phyloP scores from a whole-genome alignment of 75 land plant genomes.

The Adiantum capillusveneris region DNA sequence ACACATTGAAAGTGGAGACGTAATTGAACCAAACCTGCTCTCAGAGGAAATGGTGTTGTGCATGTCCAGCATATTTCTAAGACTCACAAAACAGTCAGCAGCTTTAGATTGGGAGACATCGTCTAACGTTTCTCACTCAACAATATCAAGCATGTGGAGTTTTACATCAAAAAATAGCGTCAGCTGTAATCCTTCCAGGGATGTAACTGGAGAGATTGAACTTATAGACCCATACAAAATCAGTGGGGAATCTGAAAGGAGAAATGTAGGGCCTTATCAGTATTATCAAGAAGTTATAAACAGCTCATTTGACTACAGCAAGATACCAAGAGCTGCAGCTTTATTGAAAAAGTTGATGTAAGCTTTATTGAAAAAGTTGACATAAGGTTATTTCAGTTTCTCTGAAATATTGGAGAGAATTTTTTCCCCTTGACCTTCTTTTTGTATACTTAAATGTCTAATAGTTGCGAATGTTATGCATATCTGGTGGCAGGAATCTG shows the following conservation, averaged over 20 bases:
- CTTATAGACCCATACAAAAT: conserved; percentile 60
- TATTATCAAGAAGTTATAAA: conserved; percentile 27
- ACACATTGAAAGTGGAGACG: conserved; percentile 1
- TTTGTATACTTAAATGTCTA: background rate
- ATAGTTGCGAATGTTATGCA: background rate
- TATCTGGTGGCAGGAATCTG: conserved; percentile 29
- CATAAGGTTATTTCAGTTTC: background rate
- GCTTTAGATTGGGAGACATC: conserved; percentile 21
- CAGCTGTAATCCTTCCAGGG: conserved; percentile 2
- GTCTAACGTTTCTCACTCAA: conserved; percentile 30
- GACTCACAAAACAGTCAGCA: conserved; percentile 21
- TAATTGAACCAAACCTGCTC: conserved; percentile 42
- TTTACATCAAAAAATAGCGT: conserved; percentile 4
- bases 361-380: background rate
- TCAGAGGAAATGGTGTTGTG: conserved; percentile 70
- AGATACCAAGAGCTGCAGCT: conserved; percentile 24
- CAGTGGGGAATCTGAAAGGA: conserved; percentile 38
- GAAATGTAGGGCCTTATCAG: conserved; percentile 69
- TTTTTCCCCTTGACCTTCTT: no score
- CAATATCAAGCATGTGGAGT: conserved; percentile 17
- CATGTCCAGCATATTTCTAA: conserved; percentile 42
- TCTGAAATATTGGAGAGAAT: conserved; percentile 1
- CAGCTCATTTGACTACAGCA: conserved; percentile 37
- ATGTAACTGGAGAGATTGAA: conserved; percentile 13
- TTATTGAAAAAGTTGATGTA: conserved; percentile 50